Evolutionary conservation across 2,329 filamentous ascomycete genomes (phyloP), one percentile per base, ranked within the genome.

Genomic region (Aureobasidium leucospermi): DNA sequence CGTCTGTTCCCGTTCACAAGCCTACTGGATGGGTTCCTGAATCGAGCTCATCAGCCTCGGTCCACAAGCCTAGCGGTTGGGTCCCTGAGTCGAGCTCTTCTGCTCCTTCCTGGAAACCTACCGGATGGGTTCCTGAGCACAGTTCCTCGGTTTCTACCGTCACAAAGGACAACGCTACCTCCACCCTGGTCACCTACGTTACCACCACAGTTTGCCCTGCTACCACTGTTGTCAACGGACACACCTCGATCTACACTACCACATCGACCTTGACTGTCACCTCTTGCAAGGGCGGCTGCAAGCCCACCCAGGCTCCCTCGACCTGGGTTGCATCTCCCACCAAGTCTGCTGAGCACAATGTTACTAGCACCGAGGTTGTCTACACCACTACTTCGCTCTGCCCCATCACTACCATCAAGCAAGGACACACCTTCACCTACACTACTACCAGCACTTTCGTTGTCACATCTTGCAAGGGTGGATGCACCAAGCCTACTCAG

Each of bases 151-250:
- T 66, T 34, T 48, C 68, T 58, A 59, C 63, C 42, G 47, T 62
- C 45, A 60, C 49, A 58, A 62, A 63, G 60, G 49, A 65, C 47
- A 67, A 66, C 39, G 66, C 63, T 62, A 66, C 65, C 51, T 61
- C 66, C 59, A 63, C 62, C 45, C 52, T 57, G 32, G 63, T 65
- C 15, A 66, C 65, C 49, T 66, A 62, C 48, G 56, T 65, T n/a
- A 66, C 65, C 31, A 64, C 68, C 60, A 65, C 65, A 23, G 61
- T 64, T 53, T 67, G 63, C 64, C 63, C 62, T 23, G 43, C 32
- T 4, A 51, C 29, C 4, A 60, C 11, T 5, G 29, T 23, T 2
- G 4, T 42, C 10, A 53, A 53, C 28, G 49, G 49, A 3, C 36
- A 53, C 15, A 53, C 49, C 1, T 16, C 23, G 2, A n/a, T 42